phyloP scores from a whole-genome alignment of 2,329 filamentous ascomycete genomes.

The Colletotrichum sp. region DNA sequence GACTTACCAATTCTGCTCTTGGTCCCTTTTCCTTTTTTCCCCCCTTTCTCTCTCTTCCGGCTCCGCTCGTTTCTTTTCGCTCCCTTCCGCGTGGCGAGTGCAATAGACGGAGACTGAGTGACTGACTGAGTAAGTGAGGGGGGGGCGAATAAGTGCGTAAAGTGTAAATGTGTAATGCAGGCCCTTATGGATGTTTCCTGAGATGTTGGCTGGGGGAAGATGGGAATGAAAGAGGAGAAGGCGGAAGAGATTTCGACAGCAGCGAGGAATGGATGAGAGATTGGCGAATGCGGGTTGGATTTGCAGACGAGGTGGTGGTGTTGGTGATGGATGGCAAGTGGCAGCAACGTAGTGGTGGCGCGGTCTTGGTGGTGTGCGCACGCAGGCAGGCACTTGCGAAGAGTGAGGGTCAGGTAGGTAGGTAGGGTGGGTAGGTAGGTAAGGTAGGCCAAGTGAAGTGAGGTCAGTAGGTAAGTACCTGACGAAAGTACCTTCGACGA shows the following conservation, averaged over 20 bases:
- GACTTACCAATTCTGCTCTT: not conserved
- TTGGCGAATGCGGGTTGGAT: constrained; percentile 17
- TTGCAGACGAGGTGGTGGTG: not conserved
- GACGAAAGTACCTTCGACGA: not conserved
- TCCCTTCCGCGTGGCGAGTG: not conserved
- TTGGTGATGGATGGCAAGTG: not conserved
- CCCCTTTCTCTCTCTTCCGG: not conserved
- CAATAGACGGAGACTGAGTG: not conserved
- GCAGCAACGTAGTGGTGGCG: not conserved
- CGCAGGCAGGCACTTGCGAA: not conserved
- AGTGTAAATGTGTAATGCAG: not conserved
- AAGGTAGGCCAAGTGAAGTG: not conserved
- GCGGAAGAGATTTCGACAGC: not conserved
- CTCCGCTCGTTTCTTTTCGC: not conserved
- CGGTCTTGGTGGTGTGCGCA: not conserved
- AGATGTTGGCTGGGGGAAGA: not conserved
- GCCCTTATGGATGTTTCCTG: not conserved
- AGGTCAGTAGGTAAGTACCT: not conserved
- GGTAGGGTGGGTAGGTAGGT: not conserved
- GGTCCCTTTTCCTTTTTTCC: not conserved
- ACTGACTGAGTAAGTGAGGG: constrained; percentile 7
- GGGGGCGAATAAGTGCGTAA: not conserved
- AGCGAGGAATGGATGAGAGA: not conserved
- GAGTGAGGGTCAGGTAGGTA: not conserved
- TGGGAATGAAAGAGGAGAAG: not conserved